Base-by-base conservation (phyloP, 345 rosid species). In the Cardamine resedifolia region DNA sequence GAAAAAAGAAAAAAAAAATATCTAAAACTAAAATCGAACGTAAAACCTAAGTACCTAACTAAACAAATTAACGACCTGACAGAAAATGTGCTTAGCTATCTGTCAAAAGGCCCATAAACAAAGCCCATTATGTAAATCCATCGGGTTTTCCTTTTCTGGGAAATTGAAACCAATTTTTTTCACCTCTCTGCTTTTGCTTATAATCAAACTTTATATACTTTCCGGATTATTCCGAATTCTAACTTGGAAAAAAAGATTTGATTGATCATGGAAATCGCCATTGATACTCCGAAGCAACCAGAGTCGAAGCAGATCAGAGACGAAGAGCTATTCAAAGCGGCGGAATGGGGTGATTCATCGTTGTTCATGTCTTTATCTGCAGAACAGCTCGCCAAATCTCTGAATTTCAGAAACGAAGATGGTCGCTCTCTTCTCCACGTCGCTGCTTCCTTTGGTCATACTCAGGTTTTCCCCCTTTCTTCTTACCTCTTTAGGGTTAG, bases 391-490 rank as follows among this genome's bases (percentile, higher is more conserved):
- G 4, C 73, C 7, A 75, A 64, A 36, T 81, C 82, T 11, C 87
- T 93, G 31, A 73, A 74, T 15, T 81, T 89, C 55, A 78, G 81
- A 45, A 86, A 93, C 85, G 97, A 90, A 39, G 97, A 93, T 73
- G 84, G 79, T 50, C 94, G 97, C 71, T 87, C 97, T 73, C 89
- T 93, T 60, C 89, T 93, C 75, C 98, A 90, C 65, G 90, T 90
- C 61, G 84, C 98, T 59, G 82, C 79, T 30, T 86, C 98, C 20
- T 81, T 78, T 20, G 80, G 82, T 19, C 87, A 74, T 41, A 72
- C 79, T 10, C 82, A 87, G 87, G 97, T 84, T 20, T 20, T 11
- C 10, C 7, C 63, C 21, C 55, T 58, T 26, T 21, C 34, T 15
- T 20, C 51, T n/a, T 21, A 11, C 0, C 0, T 12, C 7, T 56